Base-by-base conservation (phyloP, 768 basidiomycete species). In the Neoboletus magnificus region DNA sequence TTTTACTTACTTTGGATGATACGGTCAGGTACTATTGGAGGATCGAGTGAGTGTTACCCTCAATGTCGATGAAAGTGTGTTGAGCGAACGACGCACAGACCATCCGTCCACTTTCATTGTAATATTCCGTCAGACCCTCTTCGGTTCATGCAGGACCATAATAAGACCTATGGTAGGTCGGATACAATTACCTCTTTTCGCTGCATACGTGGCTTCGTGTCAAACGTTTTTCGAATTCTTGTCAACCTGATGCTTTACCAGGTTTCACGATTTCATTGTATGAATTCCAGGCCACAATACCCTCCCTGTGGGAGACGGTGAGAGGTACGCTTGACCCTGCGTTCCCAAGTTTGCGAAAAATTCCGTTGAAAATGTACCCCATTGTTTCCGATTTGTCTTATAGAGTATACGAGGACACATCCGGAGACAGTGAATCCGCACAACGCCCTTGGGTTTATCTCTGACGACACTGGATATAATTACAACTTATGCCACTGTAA, bases 401-500 rank as follows among this genome's bases (percentile, higher is more conserved):
- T 76, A 54, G 66, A 73, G 33, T 69, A 42, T 18, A 22, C 48
- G 13, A 54, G 23, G 25, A 7, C 54, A 39, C 66, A 85, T 64
- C 84, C 86, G 0, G 69, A 86, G 46, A 74, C 79, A 56, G 50
- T 87, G 37, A 60, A 79, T 22, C 70, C 74, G 43, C 71, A 80
- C 41, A 89, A 86, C 58, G 74, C 84, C 0, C 75, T 88, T 69
- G 60, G 64, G 2, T 89, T 85, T 73, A 56, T 89, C 47, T 87
- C 85, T 16, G 79, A 88, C 37, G 81, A 95, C 61, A 76, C 74
- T 2, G 86, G 86, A 5, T 67, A 73, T 35, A 76, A 71, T 4
- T 89, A 87, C 64, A 87, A 86, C 66, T 64, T 77, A 43, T 89
- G 86, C 64, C 84, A 86, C 55, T 86, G 82, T 84, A 59, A 64